These are phyloP conservation scores for Rhizoclosmatium sp. DNA, from an alignment of 192 early-diverging fungal genomes.

Conservation along the genomic window DNA sequence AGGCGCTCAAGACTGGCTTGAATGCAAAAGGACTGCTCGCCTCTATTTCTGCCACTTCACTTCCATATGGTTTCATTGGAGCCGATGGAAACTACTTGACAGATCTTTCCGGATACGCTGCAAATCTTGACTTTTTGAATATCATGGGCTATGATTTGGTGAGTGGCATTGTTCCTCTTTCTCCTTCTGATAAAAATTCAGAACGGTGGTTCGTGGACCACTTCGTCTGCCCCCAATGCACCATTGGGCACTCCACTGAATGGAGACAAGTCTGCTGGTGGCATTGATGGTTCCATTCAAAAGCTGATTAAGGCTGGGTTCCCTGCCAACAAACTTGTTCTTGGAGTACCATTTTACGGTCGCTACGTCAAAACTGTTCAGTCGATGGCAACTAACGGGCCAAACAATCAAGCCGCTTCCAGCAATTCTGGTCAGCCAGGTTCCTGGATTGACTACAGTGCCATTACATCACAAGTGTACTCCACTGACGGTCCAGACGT, in stretches of 20 bases:
- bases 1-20: neutral
- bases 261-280: neutral
- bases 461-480: too few species aligned
- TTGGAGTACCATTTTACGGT: neutral
- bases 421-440: neutral
- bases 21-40: neutral
- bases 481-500: too few species aligned
- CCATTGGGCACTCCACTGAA: neutral
- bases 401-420: neutral
- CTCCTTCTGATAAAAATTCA: too few species aligned
- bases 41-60: neutral
- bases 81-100: neutral
- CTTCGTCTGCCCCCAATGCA: neutral
- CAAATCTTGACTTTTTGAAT: neutral
- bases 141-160: constrained; percentile 12
- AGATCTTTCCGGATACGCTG: neutral
- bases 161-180: too few species aligned
- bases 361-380: neutral
- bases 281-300: neutral
- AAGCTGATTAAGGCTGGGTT: neutral
- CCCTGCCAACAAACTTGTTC: constrained; percentile 1
- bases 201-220: neutral
- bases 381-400: constrained; percentile 1
- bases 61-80: neutral
- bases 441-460: neutral